These are phyloP conservation scores for Dianthus caryophyllus DNA, from an alignment of 148 eudicot species.

Conservation along the genomic window DNA sequence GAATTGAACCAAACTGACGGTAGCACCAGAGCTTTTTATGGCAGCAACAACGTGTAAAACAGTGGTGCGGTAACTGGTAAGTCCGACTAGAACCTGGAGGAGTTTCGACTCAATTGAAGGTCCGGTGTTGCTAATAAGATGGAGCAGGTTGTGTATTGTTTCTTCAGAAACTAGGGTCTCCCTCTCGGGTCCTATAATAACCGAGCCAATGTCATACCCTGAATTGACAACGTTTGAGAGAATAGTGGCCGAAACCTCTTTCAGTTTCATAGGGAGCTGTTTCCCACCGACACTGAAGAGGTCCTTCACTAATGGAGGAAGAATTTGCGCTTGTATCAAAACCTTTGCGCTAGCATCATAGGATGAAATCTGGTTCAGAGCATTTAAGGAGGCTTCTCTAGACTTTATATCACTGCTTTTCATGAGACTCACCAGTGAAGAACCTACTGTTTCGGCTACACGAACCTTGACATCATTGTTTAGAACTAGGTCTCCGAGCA, in stretches of 20 bases:
- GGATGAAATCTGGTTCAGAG: conserved; percentile 81
- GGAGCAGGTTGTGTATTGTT: conserved; percentile 58
- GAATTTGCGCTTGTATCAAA: conserved; percentile 70
- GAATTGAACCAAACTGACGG: conserved; percentile 74
- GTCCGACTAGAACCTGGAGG: conserved; percentile 84
- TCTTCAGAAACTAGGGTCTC: conserved; percentile 74
- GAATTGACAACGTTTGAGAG: conserved; percentile 74
- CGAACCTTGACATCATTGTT: conserved; percentile 76
- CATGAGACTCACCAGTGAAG: conserved; percentile 68
- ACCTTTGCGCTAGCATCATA: conserved; percentile 64
- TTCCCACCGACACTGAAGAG: conserved; percentile 56
- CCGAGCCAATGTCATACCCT: conserved; percentile 58
- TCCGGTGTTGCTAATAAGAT: conserved; percentile 85
- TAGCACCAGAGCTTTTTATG: conserved; percentile 82
- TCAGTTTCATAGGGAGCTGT: conserved; percentile 64
- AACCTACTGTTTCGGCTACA: conserved; percentile 72
- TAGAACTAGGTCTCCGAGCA: conserved; percentile 71
- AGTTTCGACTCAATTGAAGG: conserved; percentile 88
- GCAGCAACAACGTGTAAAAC: conserved; percentile 65
- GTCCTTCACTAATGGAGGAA: conserved; percentile 77
- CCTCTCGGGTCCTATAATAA: conserved; percentile 59
- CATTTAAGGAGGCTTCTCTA: conserved; percentile 78
- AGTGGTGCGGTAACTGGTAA: conserved; percentile 56
- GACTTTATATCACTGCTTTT: conserved; percentile 44
- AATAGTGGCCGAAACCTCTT: conserved; percentile 86